A percentile compares a stretch with the other conserved stretches of the same genome.
Conservation (phyloP, 2,329 filamentous ascomycete genomes). For the Hirsutella thompsonii region DNA sequence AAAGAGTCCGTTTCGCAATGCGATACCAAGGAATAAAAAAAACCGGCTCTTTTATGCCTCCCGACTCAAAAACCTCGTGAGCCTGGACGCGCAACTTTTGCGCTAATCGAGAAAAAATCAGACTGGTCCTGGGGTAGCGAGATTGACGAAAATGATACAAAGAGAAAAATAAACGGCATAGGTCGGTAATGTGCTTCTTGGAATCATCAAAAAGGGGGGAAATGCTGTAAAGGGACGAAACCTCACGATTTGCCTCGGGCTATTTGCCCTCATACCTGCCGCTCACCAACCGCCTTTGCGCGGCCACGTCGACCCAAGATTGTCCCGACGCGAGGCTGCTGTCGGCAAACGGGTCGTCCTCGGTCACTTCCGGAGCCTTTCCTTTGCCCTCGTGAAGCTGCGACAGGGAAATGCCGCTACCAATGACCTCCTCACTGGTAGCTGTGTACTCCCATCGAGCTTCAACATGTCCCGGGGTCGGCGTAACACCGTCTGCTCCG, state of each 20-base stretch:
- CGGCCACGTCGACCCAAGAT: slow-evolving; percentile 55
- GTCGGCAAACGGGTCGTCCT: slow-evolving; percentile 59
- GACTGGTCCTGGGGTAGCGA: too few relatives aligned
- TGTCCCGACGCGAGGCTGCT: slow-evolving; percentile 16
- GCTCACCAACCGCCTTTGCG: slow-evolving; percentile 54
- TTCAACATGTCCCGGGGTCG: slow-evolving; percentile 66
- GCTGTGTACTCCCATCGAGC: slow-evolving; percentile 59
- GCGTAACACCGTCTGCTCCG: slow-evolving; percentile 56
- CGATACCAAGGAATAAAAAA: too few relatives aligned
- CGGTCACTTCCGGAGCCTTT: slow-evolving; percentile 37
- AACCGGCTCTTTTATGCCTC: too few relatives aligned
- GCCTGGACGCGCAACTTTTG: too few relatives aligned
- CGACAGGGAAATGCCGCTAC: slow-evolving; percentile 54
- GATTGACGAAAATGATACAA: too few relatives aligned
- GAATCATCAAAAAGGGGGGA: too few relatives aligned
- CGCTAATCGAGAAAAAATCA: too few relatives aligned
- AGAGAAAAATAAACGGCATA: too few relatives aligned
- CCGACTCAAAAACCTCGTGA: too few relatives aligned
- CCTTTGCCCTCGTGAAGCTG: slow-evolving; percentile 31
- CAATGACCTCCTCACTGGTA: slow-evolving; percentile 27
- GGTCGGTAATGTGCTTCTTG: too few relatives aligned
- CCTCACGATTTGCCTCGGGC: neutral
- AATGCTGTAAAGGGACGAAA: neutral
- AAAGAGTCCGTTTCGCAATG: too few relatives aligned
- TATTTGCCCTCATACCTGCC: slow-evolving; percentile 57